A percentile compares a stretch with the other conserved stretches of the same genome.
phyloP scores from a whole-genome alignment of 306 rosid genomes.

The Malus domestica region DNA sequence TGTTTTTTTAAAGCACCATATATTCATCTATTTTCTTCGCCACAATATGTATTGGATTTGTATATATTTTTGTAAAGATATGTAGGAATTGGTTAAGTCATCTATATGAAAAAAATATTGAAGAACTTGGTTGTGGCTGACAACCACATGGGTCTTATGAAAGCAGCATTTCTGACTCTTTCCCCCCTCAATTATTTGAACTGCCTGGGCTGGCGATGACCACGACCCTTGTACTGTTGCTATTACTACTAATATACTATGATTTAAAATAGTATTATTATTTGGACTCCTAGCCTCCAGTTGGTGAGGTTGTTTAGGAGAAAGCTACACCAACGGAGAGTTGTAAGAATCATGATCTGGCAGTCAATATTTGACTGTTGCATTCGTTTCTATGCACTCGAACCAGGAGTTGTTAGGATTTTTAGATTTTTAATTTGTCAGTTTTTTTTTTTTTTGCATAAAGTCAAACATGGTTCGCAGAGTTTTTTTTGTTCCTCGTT shows the following conservation, averaged over 20 bases:
- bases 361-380: neutral
- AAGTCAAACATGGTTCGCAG: neutral
- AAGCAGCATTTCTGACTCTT: constrained; percentile 44
- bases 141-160: constrained; percentile 24
- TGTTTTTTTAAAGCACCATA: neutral
- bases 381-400: neutral
- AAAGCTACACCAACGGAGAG: constrained; percentile 52
- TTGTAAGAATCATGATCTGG: constrained; percentile 26
- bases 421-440: neutral
- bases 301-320: constrained; percentile 33
- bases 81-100: neutral
- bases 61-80: no score
- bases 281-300: constrained; percentile 12
- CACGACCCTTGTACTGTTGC: constrained; percentile 24
- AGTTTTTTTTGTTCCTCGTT: neutral
- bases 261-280: neutral
- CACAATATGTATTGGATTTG: neutral
- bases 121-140: constrained; percentile 15
- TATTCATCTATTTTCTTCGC: neutral
- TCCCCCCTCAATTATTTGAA: constrained; percentile 47
- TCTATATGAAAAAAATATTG: neutral
- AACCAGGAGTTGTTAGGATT: neutral
- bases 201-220: constrained; percentile 39
- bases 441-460: neutral
- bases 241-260: neutral